These are phyloP conservation scores for Solanum habrochaites DNA, from an alignment of 257 asterid genomes.

Conservation along the genomic window DNA sequence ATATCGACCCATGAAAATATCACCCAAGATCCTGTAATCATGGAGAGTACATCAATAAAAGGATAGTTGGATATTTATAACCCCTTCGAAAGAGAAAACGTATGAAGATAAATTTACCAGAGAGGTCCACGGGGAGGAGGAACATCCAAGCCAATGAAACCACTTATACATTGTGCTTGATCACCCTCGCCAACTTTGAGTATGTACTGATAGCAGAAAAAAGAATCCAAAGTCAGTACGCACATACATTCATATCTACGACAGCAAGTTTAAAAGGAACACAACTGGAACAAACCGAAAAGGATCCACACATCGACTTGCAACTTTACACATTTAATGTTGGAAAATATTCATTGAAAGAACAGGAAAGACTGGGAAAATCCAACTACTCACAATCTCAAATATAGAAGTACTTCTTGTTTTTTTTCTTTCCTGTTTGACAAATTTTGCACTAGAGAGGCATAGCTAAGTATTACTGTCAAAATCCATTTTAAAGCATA, in stretches of 20 bases:
- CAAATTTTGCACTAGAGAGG: neutral
- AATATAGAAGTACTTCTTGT: neutral
- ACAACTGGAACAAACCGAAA: neutral
- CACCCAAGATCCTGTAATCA: constrained; percentile 62
- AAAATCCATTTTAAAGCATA: constrained; percentile 7
- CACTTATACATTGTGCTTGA: constrained; percentile 85
- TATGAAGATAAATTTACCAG: constrained; percentile 37
- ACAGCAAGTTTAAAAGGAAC: neutral
- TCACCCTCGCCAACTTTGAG: constrained; percentile 86
- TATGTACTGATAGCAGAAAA: constrained; percentile 44
- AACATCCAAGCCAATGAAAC: constrained; percentile 75
- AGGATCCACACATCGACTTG: neutral
- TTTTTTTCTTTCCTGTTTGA: neutral
- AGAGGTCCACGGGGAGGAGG: constrained; percentile 99
- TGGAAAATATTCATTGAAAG: neutral
- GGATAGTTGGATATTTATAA: neutral
- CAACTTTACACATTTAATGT: neutral
- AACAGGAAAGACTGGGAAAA: neutral
- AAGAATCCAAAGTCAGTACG: neutral
- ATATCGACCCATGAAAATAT: constrained; percentile 75
- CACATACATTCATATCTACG: neutral
- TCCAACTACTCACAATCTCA: neutral
- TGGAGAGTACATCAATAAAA: neutral
- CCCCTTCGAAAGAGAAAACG: neutral
- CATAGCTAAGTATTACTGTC: neutral